Evolutionary conservation across 2,329 filamentous ascomycete genomes (phyloP).

Genomic region (Ceratocystis diversiconidia): DNA sequence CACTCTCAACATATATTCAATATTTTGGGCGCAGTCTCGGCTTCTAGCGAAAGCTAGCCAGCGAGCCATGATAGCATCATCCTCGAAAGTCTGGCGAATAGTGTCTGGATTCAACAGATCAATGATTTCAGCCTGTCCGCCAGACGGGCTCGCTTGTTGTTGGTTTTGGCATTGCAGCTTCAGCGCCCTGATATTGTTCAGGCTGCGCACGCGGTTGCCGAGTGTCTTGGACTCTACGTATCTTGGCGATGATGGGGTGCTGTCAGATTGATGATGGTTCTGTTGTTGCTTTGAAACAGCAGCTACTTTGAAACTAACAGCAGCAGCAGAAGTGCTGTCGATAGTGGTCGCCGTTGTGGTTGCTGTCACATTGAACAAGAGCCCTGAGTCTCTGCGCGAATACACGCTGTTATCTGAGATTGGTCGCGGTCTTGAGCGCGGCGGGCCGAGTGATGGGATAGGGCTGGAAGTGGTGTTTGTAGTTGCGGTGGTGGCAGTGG

Average conservation of each 20-base stretch:
- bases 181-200: neutral
- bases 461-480: neutral
- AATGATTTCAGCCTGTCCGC: neutral
- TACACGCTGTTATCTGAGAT: conserved; percentile 20
- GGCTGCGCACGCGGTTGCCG: neutral
- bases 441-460: neutral
- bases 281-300: conserved; percentile 23
- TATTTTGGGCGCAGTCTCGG: conserved; percentile 33
- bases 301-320: conserved; percentile 22
- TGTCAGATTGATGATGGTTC: conserved; percentile 15
- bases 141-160: neutral
- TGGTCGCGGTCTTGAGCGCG: conserved; percentile 5
- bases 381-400: conserved; percentile 33
- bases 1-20: conserved; percentile 39
- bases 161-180: conserved; percentile 1
- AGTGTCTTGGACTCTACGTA: neutral
- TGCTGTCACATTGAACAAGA: conserved; percentile 30
- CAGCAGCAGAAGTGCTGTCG: conserved; percentile 23
- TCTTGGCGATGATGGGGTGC: neutral
- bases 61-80: neutral
- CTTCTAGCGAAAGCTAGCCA: conserved; percentile 34
- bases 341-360: neutral
- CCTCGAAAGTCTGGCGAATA: neutral
- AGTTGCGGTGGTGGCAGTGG: neutral
- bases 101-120: conserved; percentile 1